These are phyloP conservation scores for Macadamia tetraphylla DNA, from an alignment of 164 flowering plant genomes.

Conservation along the genomic window DNA sequence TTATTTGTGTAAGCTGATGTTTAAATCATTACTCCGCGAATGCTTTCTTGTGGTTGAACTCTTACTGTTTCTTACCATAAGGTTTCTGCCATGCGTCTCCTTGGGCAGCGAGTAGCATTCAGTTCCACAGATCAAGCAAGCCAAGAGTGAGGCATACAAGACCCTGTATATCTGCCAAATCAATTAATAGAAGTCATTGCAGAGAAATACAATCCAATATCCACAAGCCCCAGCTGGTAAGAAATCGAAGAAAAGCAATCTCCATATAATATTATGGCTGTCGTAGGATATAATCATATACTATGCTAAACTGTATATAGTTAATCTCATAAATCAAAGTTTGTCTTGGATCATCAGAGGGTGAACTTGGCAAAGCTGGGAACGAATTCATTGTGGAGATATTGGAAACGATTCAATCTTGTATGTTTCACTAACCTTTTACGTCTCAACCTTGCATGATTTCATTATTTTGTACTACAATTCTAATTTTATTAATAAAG, in stretches of 20 bases:
- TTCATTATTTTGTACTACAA: neutral
- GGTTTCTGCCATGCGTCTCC: too few relatives aligned
- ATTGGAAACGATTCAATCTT: constrained; percentile 59
- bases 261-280: too few relatives aligned
- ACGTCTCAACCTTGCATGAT: neutral
- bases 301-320: too few relatives aligned
- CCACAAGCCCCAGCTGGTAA: constrained; percentile 41
- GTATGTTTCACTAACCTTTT: constrained; percentile 34
- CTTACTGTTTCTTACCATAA: too few relatives aligned
- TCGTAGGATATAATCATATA: neutral
- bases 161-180: constrained; percentile 52
- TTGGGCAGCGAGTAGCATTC: constrained; percentile 43
- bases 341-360: constrained; percentile 31
- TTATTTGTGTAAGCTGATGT: constrained; percentile 40
- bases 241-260: constrained; percentile 8
- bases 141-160: constrained; percentile 59
- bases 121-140: constrained; percentile 52
- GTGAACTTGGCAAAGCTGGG: constrained; percentile 71
- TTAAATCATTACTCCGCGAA: neutral
- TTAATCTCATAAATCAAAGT: neutral
- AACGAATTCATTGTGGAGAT: constrained; percentile 65
- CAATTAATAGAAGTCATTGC: constrained; percentile 29
- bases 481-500: neutral
- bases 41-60: too few relatives aligned
- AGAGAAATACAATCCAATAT: constrained; percentile 48